Conservation (phyloP, 2,329 filamentous ascomycete genomes). For the Ophiocordyceps sinensis region DNA sequence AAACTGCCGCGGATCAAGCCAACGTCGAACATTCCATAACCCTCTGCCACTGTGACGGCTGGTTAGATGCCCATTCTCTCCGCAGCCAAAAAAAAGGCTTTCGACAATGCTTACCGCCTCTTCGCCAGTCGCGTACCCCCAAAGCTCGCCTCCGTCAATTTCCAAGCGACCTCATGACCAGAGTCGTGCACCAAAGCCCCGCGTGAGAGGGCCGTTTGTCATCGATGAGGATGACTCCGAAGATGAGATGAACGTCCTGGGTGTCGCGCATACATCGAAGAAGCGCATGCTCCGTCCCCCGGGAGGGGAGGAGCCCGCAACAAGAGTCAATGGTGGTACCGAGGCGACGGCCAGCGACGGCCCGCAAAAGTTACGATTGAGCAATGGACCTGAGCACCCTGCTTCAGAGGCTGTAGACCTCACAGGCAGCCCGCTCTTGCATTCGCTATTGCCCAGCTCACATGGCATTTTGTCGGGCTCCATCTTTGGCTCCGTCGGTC, state of each 20-base stretch:
- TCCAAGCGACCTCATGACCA: conserved; percentile 21
- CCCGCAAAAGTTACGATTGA: neutral
- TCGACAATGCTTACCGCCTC: conserved; percentile 41
- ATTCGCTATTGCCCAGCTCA: neutral
- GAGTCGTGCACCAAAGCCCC: conserved; percentile 17
- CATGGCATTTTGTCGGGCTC: neutral
- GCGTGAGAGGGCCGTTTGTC: conserved; percentile 23
- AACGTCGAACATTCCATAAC: no score
- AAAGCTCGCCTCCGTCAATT: conserved; percentile 27
- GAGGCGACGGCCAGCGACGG: conserved; percentile 4
- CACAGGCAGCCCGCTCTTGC: neutral
- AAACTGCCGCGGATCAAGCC: no score
- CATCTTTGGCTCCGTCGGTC: neutral
- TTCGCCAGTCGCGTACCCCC: conserved; percentile 41
- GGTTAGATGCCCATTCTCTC: no score
- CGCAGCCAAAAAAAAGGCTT: no score
- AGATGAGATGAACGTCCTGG: neutral
- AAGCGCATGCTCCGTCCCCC: conserved; percentile 16
- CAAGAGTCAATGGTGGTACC: neutral
- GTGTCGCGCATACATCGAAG: conserved; percentile 11
- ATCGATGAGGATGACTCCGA: conserved; percentile 23
- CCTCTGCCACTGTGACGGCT: no score
- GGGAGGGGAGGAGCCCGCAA: neutral
- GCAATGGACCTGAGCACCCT: neutral
- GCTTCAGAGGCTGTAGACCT: neutral